A percentile compares a stretch with the other conserved stretches of the same genome.
phyloP scores from a whole-genome alignment of 345 rosid species.

The Eucalyptus caleyi region DNA sequence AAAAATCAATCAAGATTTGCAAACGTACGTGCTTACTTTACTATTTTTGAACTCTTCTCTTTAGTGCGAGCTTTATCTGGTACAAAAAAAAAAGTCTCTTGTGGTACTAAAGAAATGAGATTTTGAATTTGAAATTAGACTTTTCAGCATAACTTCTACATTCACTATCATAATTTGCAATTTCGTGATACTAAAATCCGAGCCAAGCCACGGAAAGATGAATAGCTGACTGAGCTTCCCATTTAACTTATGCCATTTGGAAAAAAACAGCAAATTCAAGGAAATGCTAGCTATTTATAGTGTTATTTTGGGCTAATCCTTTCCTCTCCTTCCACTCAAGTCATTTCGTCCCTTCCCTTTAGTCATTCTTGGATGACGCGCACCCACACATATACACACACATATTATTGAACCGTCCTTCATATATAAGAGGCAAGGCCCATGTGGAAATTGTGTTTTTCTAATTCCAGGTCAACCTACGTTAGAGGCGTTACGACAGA shows the following conservation, averaged over 20 bases:
- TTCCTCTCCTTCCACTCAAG: too few species aligned
- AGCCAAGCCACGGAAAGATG: too few species aligned
- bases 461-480: background rate
- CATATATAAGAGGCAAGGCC: background rate
- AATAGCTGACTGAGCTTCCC: too few species aligned
- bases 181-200: too few species aligned
- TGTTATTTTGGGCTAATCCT: too few species aligned
- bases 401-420: background rate
- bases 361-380: too few species aligned
- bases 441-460: background rate
- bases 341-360: too few species aligned
- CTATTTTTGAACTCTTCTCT: background rate
- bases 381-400: background rate
- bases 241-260: too few species aligned
- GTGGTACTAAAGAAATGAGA: background rate
- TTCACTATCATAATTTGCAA: background rate
- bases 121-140: background rate
- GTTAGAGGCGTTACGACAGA: background rate
- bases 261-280: too few species aligned
- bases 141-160: background rate
- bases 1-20: background rate
- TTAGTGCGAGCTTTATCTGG: background rate
- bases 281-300: too few species aligned
- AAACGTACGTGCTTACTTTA: accelerated
- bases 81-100: background rate